Conservation (phyloP, 2,329 filamentous ascomycete genomes). For the Hymenoscyphus fraxineus region DNA sequence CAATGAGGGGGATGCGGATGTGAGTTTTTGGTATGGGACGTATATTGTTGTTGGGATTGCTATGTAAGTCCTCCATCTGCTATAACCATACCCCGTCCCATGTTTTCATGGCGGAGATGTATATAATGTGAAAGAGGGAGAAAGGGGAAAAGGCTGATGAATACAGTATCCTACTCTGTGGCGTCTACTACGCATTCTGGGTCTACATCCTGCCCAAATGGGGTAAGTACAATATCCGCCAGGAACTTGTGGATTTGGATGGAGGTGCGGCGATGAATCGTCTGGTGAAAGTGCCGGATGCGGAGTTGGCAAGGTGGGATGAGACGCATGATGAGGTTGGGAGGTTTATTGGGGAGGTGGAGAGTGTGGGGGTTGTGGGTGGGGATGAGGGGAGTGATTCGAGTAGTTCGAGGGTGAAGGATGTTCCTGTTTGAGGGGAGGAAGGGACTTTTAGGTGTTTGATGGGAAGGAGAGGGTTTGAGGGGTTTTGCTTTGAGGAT, state of each 20-base stretch:
- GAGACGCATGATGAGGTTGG: constrained; percentile 48
- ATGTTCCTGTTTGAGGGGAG: not conserved
- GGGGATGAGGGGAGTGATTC: too few species aligned
- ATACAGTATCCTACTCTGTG: constrained; percentile 48
- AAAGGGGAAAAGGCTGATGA: not conserved
- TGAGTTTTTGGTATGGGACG: constrained; percentile 71
- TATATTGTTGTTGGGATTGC: constrained; percentile 62
- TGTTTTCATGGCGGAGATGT: not conserved
- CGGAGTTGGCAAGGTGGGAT: constrained; percentile 54
- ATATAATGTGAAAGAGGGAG: too few species aligned
- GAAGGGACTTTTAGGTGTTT: too few species aligned
- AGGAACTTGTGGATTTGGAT: constrained; percentile 50
- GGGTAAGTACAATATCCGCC: constrained; percentile 51
- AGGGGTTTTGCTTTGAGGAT: not conserved
- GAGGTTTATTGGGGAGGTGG: not conserved
- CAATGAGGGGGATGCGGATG: constrained; percentile 57
- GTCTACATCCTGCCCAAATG: constrained; percentile 52
- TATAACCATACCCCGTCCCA: not conserved
- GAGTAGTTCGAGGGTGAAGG: not conserved
- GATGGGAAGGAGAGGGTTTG: not conserved
- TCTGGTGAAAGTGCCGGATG: constrained; percentile 51
- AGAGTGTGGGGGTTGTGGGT: not conserved
- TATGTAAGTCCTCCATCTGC: constrained; percentile 48
- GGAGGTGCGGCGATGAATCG: constrained; percentile 43
- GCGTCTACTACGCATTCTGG: constrained; percentile 56